Conservation (phyloP, 1,284 basidiomycete species). For the Sporisorium graminicola region DNA sequence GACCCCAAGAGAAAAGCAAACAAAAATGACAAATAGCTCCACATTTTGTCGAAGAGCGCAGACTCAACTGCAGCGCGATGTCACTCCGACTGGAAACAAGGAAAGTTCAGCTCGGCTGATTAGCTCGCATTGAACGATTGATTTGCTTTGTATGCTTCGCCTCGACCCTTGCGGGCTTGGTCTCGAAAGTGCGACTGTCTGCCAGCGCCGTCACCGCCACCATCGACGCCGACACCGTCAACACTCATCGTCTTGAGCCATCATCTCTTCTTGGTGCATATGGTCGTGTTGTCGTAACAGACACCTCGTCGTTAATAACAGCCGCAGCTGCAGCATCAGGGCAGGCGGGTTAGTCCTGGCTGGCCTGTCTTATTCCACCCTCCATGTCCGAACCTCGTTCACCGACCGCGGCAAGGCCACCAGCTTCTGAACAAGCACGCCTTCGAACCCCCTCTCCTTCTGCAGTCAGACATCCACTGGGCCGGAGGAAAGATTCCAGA, state of each 20-base stretch:
- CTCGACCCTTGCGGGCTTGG: not conserved
- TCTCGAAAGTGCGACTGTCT: not conserved
- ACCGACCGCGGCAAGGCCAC: constrained; percentile 4
- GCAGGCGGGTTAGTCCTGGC: not conserved
- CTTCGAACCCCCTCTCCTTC: constrained; percentile 9
- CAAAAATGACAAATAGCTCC: constrained; percentile 4
- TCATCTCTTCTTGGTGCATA: not conserved
- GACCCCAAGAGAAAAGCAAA: not conserved
- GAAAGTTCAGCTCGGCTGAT: not conserved
- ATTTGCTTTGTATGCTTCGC: no score
- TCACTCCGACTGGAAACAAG: not conserved
- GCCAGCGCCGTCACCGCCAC: not conserved
- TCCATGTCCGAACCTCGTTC: constrained; percentile 25
- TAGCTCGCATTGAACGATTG: not conserved
- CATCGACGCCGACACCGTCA: no score
- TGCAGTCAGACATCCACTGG: constrained; percentile 7
- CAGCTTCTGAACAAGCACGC: constrained; percentile 6
- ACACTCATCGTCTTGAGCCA: not conserved
- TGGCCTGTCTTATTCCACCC: not conserved
- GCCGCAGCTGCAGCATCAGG: not conserved
- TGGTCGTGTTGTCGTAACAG: not conserved
- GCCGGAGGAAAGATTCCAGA: constrained; percentile 20
- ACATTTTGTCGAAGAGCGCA: constrained; percentile 1
- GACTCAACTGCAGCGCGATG: constrained; percentile 25
- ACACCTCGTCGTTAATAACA: not conserved